Evolutionary conservation across 139 green algal genomes (phyloP).

Genomic region (Closterium sp.): DNA sequence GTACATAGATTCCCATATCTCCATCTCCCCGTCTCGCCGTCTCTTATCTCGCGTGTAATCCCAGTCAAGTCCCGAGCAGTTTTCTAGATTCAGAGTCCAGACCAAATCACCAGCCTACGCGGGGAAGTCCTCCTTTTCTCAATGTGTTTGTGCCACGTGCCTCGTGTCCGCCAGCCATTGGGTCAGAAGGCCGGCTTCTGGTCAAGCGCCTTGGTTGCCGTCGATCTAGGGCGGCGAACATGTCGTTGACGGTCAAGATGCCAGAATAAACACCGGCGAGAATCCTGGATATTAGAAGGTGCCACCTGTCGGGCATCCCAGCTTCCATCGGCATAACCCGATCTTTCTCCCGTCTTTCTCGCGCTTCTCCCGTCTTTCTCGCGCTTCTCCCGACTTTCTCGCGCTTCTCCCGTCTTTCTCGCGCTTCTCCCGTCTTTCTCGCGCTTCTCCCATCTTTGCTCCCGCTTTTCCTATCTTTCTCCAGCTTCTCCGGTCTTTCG

Average conservation of each 20-base stretch:
- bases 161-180: neutral
- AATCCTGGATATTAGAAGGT: neutral
- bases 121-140: neutral
- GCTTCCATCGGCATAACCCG: neutral
- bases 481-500: too few species aligned
- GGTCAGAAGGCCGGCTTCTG: neutral
- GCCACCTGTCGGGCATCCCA: neutral
- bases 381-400: too few species aligned
- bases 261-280: neutral
- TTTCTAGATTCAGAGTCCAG: neutral
- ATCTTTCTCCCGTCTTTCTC: neutral
- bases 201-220: neutral
- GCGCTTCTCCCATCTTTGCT: too few species aligned
- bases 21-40: neutral
- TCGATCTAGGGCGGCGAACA: neutral
- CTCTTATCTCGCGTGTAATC: neutral
- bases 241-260: neutral
- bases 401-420: too few species aligned
- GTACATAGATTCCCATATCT: too few species aligned
- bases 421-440: too few species aligned
- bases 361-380: neutral
- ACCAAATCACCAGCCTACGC: neutral
- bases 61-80: neutral
- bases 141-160: neutral
- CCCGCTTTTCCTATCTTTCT: neutral